These are phyloP conservation scores for Alternaria viburni DNA, from an alignment of 2,329 filamentous ascomycete species.

Conservation along the genomic window DNA sequence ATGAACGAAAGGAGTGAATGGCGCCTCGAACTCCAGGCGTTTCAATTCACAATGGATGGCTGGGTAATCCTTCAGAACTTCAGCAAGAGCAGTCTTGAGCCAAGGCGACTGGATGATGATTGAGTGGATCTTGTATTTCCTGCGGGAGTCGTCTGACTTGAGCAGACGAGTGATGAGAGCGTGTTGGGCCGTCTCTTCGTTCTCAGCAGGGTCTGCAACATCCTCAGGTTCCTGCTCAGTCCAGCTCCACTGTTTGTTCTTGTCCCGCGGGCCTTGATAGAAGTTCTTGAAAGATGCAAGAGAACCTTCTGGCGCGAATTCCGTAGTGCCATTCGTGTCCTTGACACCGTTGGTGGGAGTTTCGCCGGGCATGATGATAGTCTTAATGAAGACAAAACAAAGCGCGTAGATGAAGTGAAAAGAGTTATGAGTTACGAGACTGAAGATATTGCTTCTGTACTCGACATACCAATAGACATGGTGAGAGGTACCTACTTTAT, in stretches of 20 bases:
- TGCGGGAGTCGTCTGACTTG: conserved; percentile 58
- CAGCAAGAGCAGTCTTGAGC: conserved; percentile 63
- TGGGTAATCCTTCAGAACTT: conserved; percentile 64
- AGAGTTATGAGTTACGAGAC: background rate
- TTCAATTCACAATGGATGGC: conserved; percentile 66
- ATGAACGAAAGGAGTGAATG: conserved; percentile 70
- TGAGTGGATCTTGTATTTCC: conserved; percentile 66
- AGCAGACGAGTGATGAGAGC: conserved; percentile 54
- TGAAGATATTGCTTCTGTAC: background rate
- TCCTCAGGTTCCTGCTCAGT: conserved; percentile 32
- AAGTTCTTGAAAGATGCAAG: conserved; percentile 26
- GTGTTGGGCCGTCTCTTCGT: conserved; percentile 65
- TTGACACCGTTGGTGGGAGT: conserved; percentile 7
- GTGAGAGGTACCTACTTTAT: background rate
- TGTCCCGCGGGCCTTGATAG: conserved; percentile 32
- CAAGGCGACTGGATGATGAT: conserved; percentile 69
- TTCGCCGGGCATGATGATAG: background rate
- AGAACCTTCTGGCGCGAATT: conserved; percentile 18
- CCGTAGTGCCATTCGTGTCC: background rate
- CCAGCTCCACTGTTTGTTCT: conserved; percentile 36
- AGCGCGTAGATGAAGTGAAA: background rate
- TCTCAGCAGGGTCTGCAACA: conserved; percentile 56
- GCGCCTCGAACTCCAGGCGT: conserved; percentile 65
- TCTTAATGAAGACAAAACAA: background rate
- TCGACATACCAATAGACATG: background rate